phyloP scores from a whole-genome alignment of 2,329 filamentous ascomycete genomes.

The Fusarium bactridioides region DNA sequence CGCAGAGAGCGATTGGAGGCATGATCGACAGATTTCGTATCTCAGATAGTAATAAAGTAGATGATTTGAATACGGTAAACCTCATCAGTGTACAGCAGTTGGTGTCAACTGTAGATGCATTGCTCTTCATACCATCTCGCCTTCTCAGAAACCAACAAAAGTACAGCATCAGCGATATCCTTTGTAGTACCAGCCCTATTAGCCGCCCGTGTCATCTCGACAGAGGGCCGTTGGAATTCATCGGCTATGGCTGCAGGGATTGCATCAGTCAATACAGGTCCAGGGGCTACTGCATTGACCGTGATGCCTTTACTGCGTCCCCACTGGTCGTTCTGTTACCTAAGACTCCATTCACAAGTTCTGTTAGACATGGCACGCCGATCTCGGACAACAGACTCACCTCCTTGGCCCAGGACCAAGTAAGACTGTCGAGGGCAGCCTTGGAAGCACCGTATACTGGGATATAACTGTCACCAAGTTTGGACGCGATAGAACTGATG shows the following conservation, averaged over 20 bases:
- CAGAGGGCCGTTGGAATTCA: background rate
- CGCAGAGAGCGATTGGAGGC: background rate
- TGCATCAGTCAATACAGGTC: background rate
- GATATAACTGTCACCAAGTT: background rate
- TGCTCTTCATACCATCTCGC: background rate
- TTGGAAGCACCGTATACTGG: background rate
- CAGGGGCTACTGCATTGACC: background rate
- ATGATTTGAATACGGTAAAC: too few species aligned
- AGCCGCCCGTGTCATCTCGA: background rate
- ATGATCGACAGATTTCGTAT: background rate
- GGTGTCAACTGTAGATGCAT: too few species aligned
- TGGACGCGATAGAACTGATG: accelerated
- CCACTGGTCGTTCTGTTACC: background rate
- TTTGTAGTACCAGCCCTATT: accelerated
- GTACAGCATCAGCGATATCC: background rate
- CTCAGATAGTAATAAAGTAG: too few species aligned
- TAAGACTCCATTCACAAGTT: too few species aligned
- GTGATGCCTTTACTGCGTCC: background rate
- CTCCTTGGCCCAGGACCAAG: background rate
- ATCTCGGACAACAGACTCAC: accelerated
- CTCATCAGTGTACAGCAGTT: too few species aligned
- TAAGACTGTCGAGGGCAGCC: background rate
- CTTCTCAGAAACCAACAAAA: background rate
- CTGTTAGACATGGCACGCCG: accelerated
- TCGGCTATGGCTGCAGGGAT: background rate